Conservation (phyloP, 2,329 filamentous ascomycete species). For the Ascocoryne sarcoides region DNA sequence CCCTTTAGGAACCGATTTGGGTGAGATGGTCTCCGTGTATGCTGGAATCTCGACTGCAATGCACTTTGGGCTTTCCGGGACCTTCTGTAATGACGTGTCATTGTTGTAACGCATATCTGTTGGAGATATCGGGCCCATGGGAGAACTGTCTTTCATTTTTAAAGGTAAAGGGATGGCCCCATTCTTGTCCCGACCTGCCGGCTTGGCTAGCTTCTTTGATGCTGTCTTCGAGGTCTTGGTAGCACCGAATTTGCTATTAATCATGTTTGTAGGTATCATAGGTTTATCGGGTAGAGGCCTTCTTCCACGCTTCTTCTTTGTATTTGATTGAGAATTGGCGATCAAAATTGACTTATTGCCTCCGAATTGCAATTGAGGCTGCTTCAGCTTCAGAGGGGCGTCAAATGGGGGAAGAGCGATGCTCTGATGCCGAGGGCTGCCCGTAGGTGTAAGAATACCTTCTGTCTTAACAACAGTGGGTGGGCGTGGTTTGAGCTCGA, state of each 20-base stretch:
- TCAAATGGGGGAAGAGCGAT: slow-evolving; percentile 13
- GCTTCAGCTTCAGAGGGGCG: slow-evolving; percentile 35
- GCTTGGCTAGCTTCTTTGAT: background rate
- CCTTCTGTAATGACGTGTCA: background rate
- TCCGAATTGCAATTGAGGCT: slow-evolving; percentile 38
- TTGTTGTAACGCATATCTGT: too few relatives aligned
- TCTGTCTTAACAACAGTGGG: slow-evolving; percentile 35
- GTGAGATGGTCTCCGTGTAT: background rate
- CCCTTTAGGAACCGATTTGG: background rate
- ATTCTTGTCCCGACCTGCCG: background rate
- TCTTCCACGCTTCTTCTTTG: slow-evolving; percentile 22
- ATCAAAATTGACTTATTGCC: slow-evolving; percentile 7
- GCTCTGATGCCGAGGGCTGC: slow-evolving; percentile 43
- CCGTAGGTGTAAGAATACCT: slow-evolving; percentile 48
- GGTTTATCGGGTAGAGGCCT: slow-evolving; percentile 19
- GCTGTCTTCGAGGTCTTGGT: slow-evolving; percentile 19
- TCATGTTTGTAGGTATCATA: slow-evolving; percentile 14
- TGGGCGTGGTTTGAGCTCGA: slow-evolving; percentile 27
- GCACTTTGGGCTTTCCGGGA: background rate
- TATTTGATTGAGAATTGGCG: slow-evolving; percentile 12
- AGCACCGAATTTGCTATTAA: slow-evolving; percentile 21
- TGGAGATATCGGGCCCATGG: too few relatives aligned
- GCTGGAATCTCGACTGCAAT: background rate
- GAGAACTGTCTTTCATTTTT: background rate
- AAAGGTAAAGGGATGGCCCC: background rate